Percentiles rank a stretch among this genome's conserved stretches.
Evolutionary conservation across 2,329 filamentous ascomycete genomes (phyloP).

Genomic region (Ophiostoma tasmaniense): DNA sequence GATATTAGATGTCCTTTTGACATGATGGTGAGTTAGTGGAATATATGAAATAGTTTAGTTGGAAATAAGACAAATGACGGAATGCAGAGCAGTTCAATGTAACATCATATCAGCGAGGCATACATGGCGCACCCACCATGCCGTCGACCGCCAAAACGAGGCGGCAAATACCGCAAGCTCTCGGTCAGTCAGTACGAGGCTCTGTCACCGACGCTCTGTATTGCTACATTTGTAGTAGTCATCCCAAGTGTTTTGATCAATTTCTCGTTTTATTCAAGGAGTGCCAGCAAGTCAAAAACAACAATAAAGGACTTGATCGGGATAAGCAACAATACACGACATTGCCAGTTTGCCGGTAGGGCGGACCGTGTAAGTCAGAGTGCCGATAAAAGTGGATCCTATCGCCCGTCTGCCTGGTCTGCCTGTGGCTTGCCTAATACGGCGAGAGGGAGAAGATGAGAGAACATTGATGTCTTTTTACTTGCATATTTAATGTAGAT

Average conservation of each 20-base stretch:
- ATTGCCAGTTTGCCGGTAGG: background rate
- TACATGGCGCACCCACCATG: background rate
- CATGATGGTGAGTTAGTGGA: background rate
- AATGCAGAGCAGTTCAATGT: background rate
- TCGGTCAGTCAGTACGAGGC: background rate
- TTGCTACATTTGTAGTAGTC: background rate
- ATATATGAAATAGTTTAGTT: background rate
- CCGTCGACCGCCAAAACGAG: background rate
- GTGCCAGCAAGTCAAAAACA: too few relatives aligned
- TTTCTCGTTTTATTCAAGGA: too few relatives aligned
- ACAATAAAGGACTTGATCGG: too few relatives aligned
- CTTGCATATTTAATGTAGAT: too few relatives aligned
- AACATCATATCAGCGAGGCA: background rate
- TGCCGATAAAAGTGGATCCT: background rate
- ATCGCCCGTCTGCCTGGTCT: background rate
- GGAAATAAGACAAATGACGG: background rate
- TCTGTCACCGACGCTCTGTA: background rate
- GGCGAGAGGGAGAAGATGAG: background rate
- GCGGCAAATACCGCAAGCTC: background rate
- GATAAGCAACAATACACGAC: background rate
- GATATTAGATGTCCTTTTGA: background rate
- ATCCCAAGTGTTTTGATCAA: background rate
- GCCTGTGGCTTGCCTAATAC: background rate
- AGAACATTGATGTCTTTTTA: background rate
- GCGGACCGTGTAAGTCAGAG: background rate